Evolutionary conservation across 805 yeast species (phyloP), one percentile per base, ranked within the genome.

Genomic region (Kurtzmaniella fragi): DNA sequence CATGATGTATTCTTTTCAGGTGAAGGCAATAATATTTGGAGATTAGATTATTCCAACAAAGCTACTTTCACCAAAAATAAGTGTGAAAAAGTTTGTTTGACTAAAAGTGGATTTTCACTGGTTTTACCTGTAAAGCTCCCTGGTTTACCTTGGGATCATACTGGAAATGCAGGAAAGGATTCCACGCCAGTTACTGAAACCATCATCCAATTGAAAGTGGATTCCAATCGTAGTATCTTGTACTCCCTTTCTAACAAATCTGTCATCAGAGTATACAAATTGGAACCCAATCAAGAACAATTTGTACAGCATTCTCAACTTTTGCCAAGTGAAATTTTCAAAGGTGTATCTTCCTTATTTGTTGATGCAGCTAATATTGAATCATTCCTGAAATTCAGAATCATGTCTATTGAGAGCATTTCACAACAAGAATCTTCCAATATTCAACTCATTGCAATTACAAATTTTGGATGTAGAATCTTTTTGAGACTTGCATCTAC

Each of bases 21-120:
- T n/a, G 74, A 73, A 31, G 91, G 89, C 1, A 63, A 71, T 28
- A 80, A 90, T 49, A 71, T 93, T 32, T 93, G 96, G 96, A 91
- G 87, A 54, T 67, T 93, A 39, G 81, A 78, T 42, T 93, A 93
- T 56, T 75, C 90, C 5, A 84, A 82, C 47, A 75, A 84, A 17
- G 93, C 88, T 35, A 82, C 86, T 39, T 91, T 96, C 86, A 88
- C 88, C 56, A 78, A 81, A 45, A 82, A 85, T 53, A 84, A 82
- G 50, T 85, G 95, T 54, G 79, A 78, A 49, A 89, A 89, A 58
- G 78, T 82, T 31, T 88, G 97, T 57, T 71, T 86, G 40, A 88
- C 97, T 10, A 32, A 80, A 78, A 61, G 77, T 77, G 47, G 80
- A 70, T 53, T 68, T 30, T 54, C 68, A 4, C 52, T 59, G 27